A percentile compares a stretch with the other conserved stretches of the same genome.
Evolutionary conservation across 495 filamentous ascomycete species (phyloP).

Genomic region (Collariella sp.): DNA sequence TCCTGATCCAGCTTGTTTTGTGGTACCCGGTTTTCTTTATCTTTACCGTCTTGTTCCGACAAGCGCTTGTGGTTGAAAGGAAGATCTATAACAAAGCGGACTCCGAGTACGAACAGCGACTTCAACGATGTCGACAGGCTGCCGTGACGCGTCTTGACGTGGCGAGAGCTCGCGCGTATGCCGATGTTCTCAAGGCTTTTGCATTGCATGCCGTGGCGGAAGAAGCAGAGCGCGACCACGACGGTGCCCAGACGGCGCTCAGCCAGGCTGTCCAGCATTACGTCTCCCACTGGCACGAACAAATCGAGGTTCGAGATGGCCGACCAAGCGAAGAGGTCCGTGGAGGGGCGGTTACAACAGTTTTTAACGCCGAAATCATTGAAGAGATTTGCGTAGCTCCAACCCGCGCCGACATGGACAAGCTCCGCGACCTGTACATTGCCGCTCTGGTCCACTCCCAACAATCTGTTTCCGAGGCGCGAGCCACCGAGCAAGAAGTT

Average conservation of each 20-base stretch:
- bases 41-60: slow-evolving; percentile 24
- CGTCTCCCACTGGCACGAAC: slow-evolving; percentile 27
- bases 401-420: slow-evolving; percentile 24
- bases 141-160: slow-evolving; percentile 17
- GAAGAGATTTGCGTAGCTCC: slow-evolving; percentile 25
- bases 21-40: slow-evolving; percentile 29
- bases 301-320: slow-evolving; percentile 19
- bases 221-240: slow-evolving; percentile 16
- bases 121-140: slow-evolving; percentile 10
- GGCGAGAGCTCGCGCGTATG: slow-evolving; percentile 19
- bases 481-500: slow-evolving; percentile 24
- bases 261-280: slow-evolving; percentile 19
- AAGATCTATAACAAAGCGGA: slow-evolving; percentile 7
- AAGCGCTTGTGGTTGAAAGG: slow-evolving; percentile 17
- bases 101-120: slow-evolving; percentile 16
- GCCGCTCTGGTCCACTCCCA: slow-evolving; percentile 23
- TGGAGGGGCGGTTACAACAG: slow-evolving; percentile 22
- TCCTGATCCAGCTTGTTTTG: slow-evolving; percentile 25
- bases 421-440: slow-evolving; percentile 25
- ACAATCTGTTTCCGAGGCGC: slow-evolving; percentile 16
- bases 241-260: slow-evolving; percentile 14
- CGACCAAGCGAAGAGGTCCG: slow-evolving; percentile 5
- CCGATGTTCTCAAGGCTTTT: slow-evolving; percentile 22
- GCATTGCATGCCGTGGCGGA: slow-evolving; percentile 20
- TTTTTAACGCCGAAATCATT: slow-evolving; percentile 24